Percentiles rank a stretch among this genome's conserved stretches.
These are phyloP conservation scores for Parietaria judaica DNA, from an alignment of 306 rosid species.

Conservation along the genomic window DNA sequence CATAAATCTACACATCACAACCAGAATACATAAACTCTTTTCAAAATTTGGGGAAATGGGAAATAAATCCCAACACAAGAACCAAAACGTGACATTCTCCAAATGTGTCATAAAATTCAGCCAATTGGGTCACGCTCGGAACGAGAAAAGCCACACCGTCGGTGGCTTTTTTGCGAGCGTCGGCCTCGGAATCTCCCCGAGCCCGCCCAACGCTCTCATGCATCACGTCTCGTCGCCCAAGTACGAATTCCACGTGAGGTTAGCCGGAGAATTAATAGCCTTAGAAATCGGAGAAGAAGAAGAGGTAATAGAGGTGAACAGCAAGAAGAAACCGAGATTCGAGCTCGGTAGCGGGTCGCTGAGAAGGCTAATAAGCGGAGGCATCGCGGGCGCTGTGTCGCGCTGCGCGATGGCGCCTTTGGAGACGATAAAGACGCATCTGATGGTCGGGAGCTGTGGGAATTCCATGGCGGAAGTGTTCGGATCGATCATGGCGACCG, in stretches of 20 bases:
- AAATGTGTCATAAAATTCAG: slow-evolving; percentile 34
- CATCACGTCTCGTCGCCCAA: slow-evolving; percentile 16
- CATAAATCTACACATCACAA: slow-evolving; percentile 5
- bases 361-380: slow-evolving; percentile 60
- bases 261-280: slow-evolving; percentile 12
- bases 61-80: slow-evolving; percentile 19
- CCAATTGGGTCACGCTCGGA: slow-evolving; percentile 8
- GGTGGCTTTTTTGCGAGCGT: slow-evolving; percentile 32
- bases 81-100: slow-evolving; percentile 23
- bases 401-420: slow-evolving; percentile 47
- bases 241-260: background rate
- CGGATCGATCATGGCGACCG: slow-evolving; percentile 39
- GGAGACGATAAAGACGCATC: slow-evolving; percentile 56
- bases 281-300: slow-evolving; percentile 22
- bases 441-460: slow-evolving; percentile 58
- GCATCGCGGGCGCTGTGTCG: slow-evolving; percentile 60
- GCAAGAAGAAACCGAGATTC: slow-evolving; percentile 35
- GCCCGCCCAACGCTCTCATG: slow-evolving; percentile 21
- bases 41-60: slow-evolving; percentile 22
- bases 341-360: slow-evolving; percentile 42
- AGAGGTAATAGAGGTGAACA: slow-evolving; percentile 8
- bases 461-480: slow-evolving; percentile 33
- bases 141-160: slow-evolving; percentile 5
- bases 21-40: slow-evolving; percentile 6
- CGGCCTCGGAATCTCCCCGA: slow-evolving; percentile 27